These are phyloP conservation scores for Erodium texanum DNA, from an alignment of 441 rosid species.

Conservation along the genomic window DNA sequence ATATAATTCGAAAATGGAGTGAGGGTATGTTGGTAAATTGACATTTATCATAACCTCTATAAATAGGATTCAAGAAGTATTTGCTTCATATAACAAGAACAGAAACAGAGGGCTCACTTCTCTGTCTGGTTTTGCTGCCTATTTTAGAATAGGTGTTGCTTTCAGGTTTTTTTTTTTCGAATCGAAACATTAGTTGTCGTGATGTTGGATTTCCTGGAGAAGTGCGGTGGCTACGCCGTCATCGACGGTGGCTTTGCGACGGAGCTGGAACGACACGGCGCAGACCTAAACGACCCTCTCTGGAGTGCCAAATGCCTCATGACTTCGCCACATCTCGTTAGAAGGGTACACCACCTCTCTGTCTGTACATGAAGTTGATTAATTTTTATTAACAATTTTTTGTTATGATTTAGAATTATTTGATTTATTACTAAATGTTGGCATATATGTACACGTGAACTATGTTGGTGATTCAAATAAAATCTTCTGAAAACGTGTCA, in stretches of 20 bases:
- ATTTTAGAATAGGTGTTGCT: too few species aligned
- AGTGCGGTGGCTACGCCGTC: conserved; percentile 66
- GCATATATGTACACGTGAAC: too few species aligned
- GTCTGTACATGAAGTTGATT: neutral
- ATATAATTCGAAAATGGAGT: too few species aligned
- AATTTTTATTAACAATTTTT: too few species aligned
- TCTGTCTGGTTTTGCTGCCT: neutral
- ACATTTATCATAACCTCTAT: neutral
- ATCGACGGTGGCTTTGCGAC: conserved; percentile 90
- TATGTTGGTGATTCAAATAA: neutral
- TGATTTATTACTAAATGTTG: too few species aligned
- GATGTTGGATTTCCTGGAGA: conserved; percentile 51
- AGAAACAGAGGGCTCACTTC: neutral
- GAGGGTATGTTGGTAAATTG: neutral
- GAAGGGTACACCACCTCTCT: conserved; percentile 37
- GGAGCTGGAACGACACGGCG: conserved; percentile 78
- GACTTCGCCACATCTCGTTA: conserved; percentile 67
- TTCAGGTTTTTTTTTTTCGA: too few species aligned
- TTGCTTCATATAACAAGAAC: too few species aligned
- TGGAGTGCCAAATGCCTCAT: conserved; percentile 92
- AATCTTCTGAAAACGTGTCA: neutral
- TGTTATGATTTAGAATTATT: too few species aligned
- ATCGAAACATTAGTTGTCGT: too few species aligned
- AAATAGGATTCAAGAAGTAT: too few species aligned
- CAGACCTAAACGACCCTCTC: conserved; percentile 78